Percentiles rank a stretch among this genome's conserved stretches.
Conservation (phyloP, 306 rosid genomes). For the Prunus mira region DNA sequence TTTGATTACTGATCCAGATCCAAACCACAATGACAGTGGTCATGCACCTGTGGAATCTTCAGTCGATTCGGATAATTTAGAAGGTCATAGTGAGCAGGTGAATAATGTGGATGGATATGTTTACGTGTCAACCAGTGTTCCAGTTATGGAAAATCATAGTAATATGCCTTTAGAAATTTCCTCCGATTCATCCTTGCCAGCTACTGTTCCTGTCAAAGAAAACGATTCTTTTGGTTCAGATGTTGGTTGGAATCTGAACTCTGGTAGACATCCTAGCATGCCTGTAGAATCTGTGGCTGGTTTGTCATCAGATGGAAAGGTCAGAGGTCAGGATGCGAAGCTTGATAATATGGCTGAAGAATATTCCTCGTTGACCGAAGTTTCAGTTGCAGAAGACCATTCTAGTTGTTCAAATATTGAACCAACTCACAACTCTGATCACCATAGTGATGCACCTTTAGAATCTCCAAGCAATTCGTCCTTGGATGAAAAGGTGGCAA, state of each 20-base stretch:
- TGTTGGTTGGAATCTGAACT: slow-evolving; percentile 14
- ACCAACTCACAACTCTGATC: slow-evolving; percentile 25
- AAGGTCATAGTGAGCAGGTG: slow-evolving; percentile 23
- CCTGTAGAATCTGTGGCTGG: slow-evolving; percentile 20
- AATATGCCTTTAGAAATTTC: not conserved
- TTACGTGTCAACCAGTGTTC: slow-evolving; percentile 19
- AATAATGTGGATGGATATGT: slow-evolving; percentile 28
- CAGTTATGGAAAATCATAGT: slow-evolving; percentile 24
- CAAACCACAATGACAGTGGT: slow-evolving; percentile 21
- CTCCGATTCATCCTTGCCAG: slow-evolving; percentile 5
- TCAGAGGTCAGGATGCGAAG: slow-evolving; percentile 31
- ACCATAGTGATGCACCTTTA: slow-evolving; percentile 22
- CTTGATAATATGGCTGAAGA: slow-evolving; percentile 32
- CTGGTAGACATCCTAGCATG: not conserved
- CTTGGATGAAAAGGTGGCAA: slow-evolving; percentile 66
- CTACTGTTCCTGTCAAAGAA: not conserved
- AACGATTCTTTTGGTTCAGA: slow-evolving; percentile 1
- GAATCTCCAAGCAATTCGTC: slow-evolving; percentile 34
- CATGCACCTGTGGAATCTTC: slow-evolving; percentile 30
- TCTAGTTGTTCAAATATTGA: slow-evolving; percentile 29
- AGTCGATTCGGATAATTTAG: slow-evolving; percentile 25
- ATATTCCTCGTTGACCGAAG: slow-evolving; percentile 24
- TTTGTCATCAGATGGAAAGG: slow-evolving; percentile 33
- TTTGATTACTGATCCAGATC: slow-evolving; percentile 27
- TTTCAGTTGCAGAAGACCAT: slow-evolving; percentile 21